Conservation (phyloP, 73 alveolate species). For the Paramecium sonneborni region DNA sequence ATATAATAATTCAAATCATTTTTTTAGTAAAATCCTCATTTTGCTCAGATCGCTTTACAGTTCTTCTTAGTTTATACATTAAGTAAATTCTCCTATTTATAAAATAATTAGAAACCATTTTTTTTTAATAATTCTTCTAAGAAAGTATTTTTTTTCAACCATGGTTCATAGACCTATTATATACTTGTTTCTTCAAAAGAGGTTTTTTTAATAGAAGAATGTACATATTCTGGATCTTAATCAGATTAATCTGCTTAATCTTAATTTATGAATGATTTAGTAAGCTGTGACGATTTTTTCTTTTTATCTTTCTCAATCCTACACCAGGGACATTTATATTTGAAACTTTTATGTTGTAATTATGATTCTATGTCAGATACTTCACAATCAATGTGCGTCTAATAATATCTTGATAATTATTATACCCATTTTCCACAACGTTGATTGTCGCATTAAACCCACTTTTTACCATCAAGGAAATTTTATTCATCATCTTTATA, state of each 20-base stretch:
- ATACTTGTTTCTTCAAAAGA: neutral
- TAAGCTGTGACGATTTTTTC: neutral
- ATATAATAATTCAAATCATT: neutral
- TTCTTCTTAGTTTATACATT: conserved; percentile 45
- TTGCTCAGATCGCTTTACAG: neutral
- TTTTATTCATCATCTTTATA: conserved; percentile 43
- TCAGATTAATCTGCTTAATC: neutral
- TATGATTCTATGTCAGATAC: neutral
- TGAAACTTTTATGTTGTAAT: conserved; percentile 33
- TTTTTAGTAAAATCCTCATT: conserved; percentile 17
- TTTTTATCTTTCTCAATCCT: neutral
- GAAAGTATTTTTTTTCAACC: conserved; percentile 41
- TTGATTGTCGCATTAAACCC: conserved; percentile 41
- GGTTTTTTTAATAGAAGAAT: neutral
- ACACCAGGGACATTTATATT: conserved; percentile 53
- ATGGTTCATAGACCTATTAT: neutral
- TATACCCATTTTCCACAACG: conserved; percentile 51
- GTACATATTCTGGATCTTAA: conserved; percentile 36
- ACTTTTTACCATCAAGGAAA: conserved; percentile 44
- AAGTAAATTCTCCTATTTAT: conserved; percentile 23
- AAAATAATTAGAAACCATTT: neutral
- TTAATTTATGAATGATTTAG: neutral
- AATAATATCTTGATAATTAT: neutral
- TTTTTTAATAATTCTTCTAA: conserved; percentile 37
- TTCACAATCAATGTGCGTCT: conserved; percentile 51